Evolutionary conservation across 2,329 filamentous ascomycete genomes (phyloP), one percentile per base, ranked within the genome.

Genomic region (Cercospora berteroae): DNA sequence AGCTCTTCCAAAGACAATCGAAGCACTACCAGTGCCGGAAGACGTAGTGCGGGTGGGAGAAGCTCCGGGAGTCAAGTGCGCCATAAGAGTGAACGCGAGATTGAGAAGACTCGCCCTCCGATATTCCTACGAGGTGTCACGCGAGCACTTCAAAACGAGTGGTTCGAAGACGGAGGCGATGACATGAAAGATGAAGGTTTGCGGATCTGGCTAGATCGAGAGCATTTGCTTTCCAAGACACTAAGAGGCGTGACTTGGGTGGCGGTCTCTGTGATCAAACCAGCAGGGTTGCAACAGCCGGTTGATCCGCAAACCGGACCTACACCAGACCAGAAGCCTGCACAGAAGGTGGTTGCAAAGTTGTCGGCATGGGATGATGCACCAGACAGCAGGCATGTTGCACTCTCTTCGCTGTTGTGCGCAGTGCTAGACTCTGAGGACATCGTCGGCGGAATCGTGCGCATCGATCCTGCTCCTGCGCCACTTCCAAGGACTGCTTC

Each of bases 121-220:
- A 79, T 97, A 36, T 97, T 96, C 75, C 84, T 98, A 55, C 86
- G 95, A 57, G 93, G 90, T 1, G 82, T 97, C 16, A 92, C 96
- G 75, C 86, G 89, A 67, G 83, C 83, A 25, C 79, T 90, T 10
- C 91, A 89, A 63, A 81, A 83, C 58, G 89, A 93, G 63, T 95
- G 89, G 87, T 96, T 97, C 73, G 87, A 88, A 16, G 87, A 88
- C 12, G 79, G 83, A 0, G 81, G 74, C 42, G 84, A 75, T 59
- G 76, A 79, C 23, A 82, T 83, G 20, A 84, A 86, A 60, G 81
- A 85, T 70, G 80, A 84, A 52, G 85, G 85, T 10, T 83, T 97
- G 57, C 90, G 87, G 69, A 84, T 97, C 25, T 98, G 94, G 92
- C 83, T 97, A 6, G 93, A 97, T 76, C 86, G 88, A 33, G 93